A percentile compares a stretch with the other conserved stretches of the same genome.
Evolutionary conservation across 2,329 filamentous ascomycete species (phyloP).

Genomic region (Cylindrodendrum hubeiense): DNA sequence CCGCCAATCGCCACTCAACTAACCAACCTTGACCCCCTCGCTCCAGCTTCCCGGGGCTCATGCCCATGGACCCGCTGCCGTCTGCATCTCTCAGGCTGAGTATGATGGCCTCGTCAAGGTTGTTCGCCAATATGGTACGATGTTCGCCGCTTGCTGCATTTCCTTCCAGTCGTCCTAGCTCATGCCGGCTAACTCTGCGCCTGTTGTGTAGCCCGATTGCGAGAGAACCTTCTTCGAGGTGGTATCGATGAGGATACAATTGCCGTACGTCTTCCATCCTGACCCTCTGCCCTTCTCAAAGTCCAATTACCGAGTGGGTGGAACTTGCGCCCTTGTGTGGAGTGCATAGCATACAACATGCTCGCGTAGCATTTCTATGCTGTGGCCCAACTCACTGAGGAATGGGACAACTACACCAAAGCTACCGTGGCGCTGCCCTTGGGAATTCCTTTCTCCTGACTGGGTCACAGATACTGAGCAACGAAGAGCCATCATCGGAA

Average conservation of each 20-base stretch:
- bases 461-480: constrained; percentile 10
- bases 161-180: neutral
- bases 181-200: constrained; percentile 11
- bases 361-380: neutral
- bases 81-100: constrained; percentile 71
- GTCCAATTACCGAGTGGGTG: neutral
- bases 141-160: neutral
- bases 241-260: constrained; percentile 62
- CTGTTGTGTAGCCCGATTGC: constrained; percentile 35
- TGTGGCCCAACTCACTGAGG: neutral
- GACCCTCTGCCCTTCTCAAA: neutral
- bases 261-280: constrained; percentile 52
- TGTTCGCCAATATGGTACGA: constrained; percentile 68
- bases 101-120: constrained; percentile 69
- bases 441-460: constrained; percentile 6
- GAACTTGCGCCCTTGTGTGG: neutral
- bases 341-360: neutral
- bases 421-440: neutral
- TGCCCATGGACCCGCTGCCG: constrained; percentile 40
- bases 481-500: neutral
- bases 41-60: constrained; percentile 17
- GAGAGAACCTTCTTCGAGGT: constrained; percentile 61
- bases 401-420: neutral
- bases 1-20: constrained; percentile 3
- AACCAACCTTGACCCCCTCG: neutral